These are phyloP conservation scores for Leishmania martiniquensis DNA, from an alignment of 208 protist species.

Conservation along the genomic window DNA sequence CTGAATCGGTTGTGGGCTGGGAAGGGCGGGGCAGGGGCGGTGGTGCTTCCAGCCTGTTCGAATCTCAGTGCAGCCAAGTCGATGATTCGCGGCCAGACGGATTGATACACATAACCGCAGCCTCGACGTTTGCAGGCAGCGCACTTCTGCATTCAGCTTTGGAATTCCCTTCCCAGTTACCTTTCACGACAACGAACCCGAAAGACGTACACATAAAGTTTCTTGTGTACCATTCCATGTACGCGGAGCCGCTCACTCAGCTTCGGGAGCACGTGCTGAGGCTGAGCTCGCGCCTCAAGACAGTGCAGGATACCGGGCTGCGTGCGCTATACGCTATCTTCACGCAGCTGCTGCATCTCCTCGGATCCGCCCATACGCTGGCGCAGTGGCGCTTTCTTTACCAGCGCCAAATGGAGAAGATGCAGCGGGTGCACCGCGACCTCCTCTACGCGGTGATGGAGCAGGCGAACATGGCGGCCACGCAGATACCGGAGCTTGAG, in stretches of 20 bases:
- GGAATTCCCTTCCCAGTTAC: constrained; percentile 42
- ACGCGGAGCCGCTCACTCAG: constrained; percentile 42
- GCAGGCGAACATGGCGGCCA: constrained; percentile 37
- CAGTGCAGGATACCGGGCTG: constrained; percentile 41
- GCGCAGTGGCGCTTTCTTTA: constrained; percentile 35
- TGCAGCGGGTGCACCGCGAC: constrained; percentile 59
- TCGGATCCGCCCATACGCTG: not conserved
- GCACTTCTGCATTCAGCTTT: constrained; percentile 24
- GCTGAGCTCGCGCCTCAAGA: constrained; percentile 60
- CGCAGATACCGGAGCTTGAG: constrained; percentile 35
- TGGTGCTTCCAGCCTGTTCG: not conserved
- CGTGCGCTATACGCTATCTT: constrained; percentile 41
- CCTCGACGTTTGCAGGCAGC: constrained; percentile 8
- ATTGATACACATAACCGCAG: not conserved
- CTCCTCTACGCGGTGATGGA: constrained; percentile 50
- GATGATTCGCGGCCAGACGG: not conserved
- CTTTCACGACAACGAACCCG: constrained; percentile 49
- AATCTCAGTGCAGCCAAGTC: not conserved
- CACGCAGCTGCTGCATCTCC: constrained; percentile 22
- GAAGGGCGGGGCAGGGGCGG: not conserved
- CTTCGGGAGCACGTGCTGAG: constrained; percentile 45
- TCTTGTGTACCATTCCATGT: constrained; percentile 46
- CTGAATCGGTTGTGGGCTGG: not conserved
- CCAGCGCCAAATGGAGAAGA: constrained; percentile 51
- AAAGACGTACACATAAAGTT: constrained; percentile 48